A percentile compares a stretch with the other conserved stretches of the same genome.
Evolutionary conservation across 2,329 filamentous ascomycete genomes (phyloP).

Genomic region (Fonsecaea pedrosoi): DNA sequence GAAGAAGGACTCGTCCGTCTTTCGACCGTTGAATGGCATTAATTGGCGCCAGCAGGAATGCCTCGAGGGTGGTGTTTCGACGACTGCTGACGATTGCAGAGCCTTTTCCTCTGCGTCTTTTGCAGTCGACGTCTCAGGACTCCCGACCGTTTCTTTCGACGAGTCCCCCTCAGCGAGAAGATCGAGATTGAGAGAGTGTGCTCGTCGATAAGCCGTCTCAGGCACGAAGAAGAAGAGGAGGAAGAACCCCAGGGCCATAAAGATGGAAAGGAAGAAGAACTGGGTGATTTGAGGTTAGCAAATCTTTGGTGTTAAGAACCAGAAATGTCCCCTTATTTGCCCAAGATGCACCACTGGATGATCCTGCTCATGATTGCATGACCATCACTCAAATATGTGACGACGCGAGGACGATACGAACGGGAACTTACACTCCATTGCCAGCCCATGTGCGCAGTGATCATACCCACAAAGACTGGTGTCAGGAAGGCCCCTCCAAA

Average conservation of each 20-base stretch:
- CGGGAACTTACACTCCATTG: conserved; percentile 48
- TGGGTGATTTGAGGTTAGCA: conserved; percentile 14
- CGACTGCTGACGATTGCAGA: conserved; percentile 21
- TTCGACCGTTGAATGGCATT: conserved; percentile 78
- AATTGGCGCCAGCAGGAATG: conserved; percentile 66
- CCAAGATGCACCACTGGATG: not conserved
- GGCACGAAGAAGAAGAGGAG: conserved; percentile 79
- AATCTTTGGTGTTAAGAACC: conserved; percentile 40
- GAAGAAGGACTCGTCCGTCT: conserved; percentile 76
- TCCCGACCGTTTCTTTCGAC: conserved; percentile 20
- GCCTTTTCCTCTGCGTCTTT: conserved; percentile 28
- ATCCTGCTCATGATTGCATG: not conserved
- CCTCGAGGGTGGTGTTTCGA: conserved; percentile 50
- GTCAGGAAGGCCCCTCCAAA: conserved; percentile 78
- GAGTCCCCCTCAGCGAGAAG: conserved; percentile 33
- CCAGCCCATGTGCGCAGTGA: conserved; percentile 36
- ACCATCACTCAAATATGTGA: not conserved
- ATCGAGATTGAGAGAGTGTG: conserved; percentile 70
- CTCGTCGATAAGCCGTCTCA: conserved; percentile 79
- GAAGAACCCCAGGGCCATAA: conserved; percentile 72
- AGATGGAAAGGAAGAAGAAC: conserved; percentile 88
- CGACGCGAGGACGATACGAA: conserved; percentile 40
- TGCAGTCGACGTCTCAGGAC: conserved; percentile 5
- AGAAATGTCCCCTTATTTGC: conserved; percentile 66
- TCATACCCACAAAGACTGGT: conserved; percentile 75